Evolutionary conservation across 2,329 filamentous ascomycete genomes (phyloP).

Genomic region (Dothideomycetes sp.): DNA sequence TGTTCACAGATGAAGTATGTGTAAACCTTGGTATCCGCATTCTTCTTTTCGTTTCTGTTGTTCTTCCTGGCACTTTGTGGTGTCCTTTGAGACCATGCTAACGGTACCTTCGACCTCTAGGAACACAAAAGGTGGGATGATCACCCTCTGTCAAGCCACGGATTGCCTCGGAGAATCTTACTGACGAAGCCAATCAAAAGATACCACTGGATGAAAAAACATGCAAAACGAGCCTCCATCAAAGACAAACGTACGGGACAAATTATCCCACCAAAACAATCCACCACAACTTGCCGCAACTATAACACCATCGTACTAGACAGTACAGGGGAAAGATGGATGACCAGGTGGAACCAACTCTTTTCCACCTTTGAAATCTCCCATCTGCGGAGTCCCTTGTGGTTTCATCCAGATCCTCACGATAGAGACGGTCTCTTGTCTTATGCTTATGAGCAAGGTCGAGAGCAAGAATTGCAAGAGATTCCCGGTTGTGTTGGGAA

Average conservation of each 20-base stretch:
- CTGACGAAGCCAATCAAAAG: no score
- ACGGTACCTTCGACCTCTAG: no score
- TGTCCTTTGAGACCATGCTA: no score
- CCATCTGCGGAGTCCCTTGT: constrained; percentile 69
- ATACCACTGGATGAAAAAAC: constrained; percentile 68
- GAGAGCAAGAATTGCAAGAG: constrained; percentile 58
- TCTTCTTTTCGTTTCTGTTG: no score
- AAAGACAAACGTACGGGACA: constrained; percentile 42
- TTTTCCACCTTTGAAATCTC: constrained; percentile 62
- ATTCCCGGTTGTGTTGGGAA: constrained; percentile 68
- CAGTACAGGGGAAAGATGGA: constrained; percentile 53
- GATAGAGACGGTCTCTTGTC: constrained; percentile 66
- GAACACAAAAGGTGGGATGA: no score
- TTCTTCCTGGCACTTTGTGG: no score
- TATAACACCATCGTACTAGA: constrained; percentile 57
- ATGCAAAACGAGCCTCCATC: constrained; percentile 51
- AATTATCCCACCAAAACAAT: constrained; percentile 27
- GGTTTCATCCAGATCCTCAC: constrained; percentile 69
- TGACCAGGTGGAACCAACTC: constrained; percentile 60
- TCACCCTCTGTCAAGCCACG: no score
- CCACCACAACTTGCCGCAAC: constrained; percentile 17
- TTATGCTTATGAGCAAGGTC: constrained; percentile 52
- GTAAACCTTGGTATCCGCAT: no score
- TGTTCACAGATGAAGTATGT: constrained; percentile 79
- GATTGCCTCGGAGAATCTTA: no score